Conservation (phyloP, 106 monocot genomes). For the Apostasia shenzhenica region DNA sequence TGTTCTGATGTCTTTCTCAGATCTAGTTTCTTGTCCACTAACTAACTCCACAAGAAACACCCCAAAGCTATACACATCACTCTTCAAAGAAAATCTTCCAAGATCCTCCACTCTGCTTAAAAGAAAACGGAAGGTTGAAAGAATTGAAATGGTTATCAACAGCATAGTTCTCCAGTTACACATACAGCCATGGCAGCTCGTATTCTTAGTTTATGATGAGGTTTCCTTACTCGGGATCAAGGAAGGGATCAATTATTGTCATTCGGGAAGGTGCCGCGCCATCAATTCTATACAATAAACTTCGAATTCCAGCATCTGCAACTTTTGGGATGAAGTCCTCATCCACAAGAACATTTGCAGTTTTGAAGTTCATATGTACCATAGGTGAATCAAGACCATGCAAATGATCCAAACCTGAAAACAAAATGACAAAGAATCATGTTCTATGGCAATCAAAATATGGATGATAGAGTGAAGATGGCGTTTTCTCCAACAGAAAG, state of each 20-base stretch:
- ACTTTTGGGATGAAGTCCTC: constrained; percentile 90
- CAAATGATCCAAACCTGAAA: constrained; percentile 59
- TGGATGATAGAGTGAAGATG: too few species aligned
- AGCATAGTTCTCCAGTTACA: too few species aligned
- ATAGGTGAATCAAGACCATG: constrained; percentile 64
- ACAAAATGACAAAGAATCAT: neutral
- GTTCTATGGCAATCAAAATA: too few species aligned
- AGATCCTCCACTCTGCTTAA: constrained; percentile 48
- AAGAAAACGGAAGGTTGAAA: neutral
- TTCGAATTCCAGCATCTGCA: constrained; percentile 74
- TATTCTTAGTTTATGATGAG: too few species aligned
- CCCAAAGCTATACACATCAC: constrained; percentile 95
- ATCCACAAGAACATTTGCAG: constrained; percentile 86
- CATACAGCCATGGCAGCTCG: too few species aligned
- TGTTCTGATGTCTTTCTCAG: constrained; percentile 52
- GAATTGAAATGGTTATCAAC: too few species aligned
- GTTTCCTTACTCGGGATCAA: constrained; percentile 64
- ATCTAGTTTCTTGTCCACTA: constrained; percentile 49
- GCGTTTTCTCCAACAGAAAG: too few species aligned
- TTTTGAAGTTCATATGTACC: constrained; percentile 86
- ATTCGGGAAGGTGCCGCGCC: constrained; percentile 39
- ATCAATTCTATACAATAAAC: constrained; percentile 44
- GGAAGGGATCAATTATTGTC: constrained; percentile 47
- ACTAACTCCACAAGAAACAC: constrained; percentile 90
- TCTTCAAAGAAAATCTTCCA: constrained; percentile 50